A percentile compares a stretch with the other conserved stretches of the same genome.
Conservation (phyloP, 106 monocot genomes). For the Allium sativum region DNA sequence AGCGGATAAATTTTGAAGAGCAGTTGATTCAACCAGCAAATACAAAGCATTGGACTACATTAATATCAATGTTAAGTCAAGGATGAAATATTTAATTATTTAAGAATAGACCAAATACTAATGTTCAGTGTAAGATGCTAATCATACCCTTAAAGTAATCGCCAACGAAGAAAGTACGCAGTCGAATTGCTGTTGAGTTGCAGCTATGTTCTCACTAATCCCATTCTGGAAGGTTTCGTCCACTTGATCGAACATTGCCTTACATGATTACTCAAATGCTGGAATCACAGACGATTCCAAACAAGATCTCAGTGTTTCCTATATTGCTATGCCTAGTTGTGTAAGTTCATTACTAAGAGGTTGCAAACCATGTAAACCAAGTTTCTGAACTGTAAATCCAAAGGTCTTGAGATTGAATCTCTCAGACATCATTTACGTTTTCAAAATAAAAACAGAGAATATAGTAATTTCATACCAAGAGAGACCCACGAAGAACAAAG, state of each 20-base stretch:
- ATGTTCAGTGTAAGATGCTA: too few species aligned
- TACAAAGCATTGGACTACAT: not conserved
- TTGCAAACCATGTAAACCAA: not conserved
- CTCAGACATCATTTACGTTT: too few species aligned
- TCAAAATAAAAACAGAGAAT: too few species aligned
- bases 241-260: conserved; percentile 81
- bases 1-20: too few species aligned
- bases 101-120: too few species aligned
- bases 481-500: not conserved
- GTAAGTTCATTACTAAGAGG: too few species aligned
- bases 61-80: too few species aligned
- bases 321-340: not conserved
- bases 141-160: conserved; percentile 75
- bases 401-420: too few species aligned
- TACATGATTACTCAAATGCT: conserved; percentile 83
- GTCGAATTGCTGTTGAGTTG: conserved; percentile 66
- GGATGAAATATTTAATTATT: not conserved
- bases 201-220: conserved; percentile 63
- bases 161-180: conserved; percentile 53
- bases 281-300: conserved; percentile 74
- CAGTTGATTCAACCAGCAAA: too few species aligned
- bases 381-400: not conserved
- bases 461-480: too few species aligned
- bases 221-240: conserved; percentile 79
- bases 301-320: conserved; percentile 64